Percentiles rank a stretch among this genome's conserved stretches.
These are phyloP conservation scores for Trichoderma pleuroti DNA, from an alignment of 2,329 filamentous ascomycete species.

Conservation along the genomic window DNA sequence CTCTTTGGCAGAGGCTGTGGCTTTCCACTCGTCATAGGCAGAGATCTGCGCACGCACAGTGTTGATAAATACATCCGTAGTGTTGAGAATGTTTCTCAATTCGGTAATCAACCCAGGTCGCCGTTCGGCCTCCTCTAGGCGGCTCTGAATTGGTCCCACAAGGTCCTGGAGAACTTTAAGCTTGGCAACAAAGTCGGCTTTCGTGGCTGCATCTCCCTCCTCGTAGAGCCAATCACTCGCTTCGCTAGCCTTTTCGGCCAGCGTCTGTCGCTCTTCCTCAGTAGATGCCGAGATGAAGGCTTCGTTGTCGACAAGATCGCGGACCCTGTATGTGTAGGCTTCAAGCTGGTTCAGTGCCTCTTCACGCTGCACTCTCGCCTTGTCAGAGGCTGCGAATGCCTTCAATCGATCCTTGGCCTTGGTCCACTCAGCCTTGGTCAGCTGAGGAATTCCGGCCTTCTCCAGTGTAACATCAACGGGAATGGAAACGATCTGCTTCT, in stretches of 20 bases:
- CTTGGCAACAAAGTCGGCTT: conserved; percentile 70
- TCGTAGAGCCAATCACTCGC: conserved; percentile 89
- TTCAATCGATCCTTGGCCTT: conserved; percentile 66
- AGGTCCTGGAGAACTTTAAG: conserved; percentile 74
- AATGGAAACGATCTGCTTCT: conserved; percentile 57
- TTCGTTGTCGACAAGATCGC: conserved; percentile 76
- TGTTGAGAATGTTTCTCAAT: conserved; percentile 67
- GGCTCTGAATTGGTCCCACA: conserved; percentile 70
- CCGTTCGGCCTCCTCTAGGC: conserved; percentile 67
- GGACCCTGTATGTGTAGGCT: conserved; percentile 82
- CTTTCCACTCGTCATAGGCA: conserved; percentile 62
- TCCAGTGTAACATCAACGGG: conserved; percentile 49
- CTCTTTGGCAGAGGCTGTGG: conserved; percentile 46
- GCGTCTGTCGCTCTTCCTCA: conserved; percentile 58
- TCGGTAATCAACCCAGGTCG: conserved; percentile 66
- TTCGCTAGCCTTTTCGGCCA: conserved; percentile 65
- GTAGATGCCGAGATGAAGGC: conserved; percentile 71
- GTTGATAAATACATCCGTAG: conserved; percentile 66
- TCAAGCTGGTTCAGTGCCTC: conserved; percentile 93
- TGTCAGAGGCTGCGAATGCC: conserved; percentile 84
- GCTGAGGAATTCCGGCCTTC: conserved; percentile 47
- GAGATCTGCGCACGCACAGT: conserved; percentile 67
- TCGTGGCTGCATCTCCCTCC: conserved; percentile 72
- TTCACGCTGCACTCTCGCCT: conserved; percentile 70
- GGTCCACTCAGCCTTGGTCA: conserved; percentile 48